Evolutionary conservation across 2,329 filamentous ascomycete species (phyloP).

Genomic region (Xylaria sp.): DNA sequence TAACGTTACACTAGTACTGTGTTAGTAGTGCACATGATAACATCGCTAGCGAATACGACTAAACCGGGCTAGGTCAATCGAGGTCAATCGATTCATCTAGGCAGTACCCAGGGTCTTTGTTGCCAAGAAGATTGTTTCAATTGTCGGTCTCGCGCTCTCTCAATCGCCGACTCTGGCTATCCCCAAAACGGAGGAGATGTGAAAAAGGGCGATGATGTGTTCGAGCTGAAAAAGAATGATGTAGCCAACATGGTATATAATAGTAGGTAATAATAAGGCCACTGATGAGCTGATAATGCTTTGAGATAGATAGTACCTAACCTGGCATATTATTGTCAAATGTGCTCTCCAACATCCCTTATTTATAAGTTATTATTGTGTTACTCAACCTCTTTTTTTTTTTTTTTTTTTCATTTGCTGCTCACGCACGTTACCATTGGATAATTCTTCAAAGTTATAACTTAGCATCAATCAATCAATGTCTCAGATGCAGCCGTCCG

Average conservation of each 20-base stretch:
- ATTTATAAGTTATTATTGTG: too few species aligned
- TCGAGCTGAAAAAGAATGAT: not conserved
- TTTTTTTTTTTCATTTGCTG: too few species aligned
- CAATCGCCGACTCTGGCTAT: conserved; percentile 9
- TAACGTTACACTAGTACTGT: not conserved
- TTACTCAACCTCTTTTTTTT: too few species aligned
- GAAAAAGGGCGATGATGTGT: not conserved
- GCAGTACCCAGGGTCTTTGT: not conserved
- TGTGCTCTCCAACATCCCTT: too few species aligned
- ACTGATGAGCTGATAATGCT: not conserved
- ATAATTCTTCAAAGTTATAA: too few species aligned
- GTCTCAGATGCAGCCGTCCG: conserved; percentile 41
- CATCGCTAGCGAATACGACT: not conserved
- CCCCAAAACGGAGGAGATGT: not conserved
- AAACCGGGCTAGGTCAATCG: not conserved
- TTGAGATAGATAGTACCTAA: not conserved
- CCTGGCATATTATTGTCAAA: too few species aligned
- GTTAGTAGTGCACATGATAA: not conserved
- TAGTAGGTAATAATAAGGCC: not conserved
- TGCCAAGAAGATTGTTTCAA: not conserved
- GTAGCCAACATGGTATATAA: not conserved
- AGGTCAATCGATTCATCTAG: too few species aligned
- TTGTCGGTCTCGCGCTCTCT: conserved; percentile 17
- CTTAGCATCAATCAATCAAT: too few species aligned
- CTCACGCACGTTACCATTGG: too few species aligned